phyloP scores from a whole-genome alignment of 2,329 filamentous ascomycete species.

The Pseudogymnoascus sp. region DNA sequence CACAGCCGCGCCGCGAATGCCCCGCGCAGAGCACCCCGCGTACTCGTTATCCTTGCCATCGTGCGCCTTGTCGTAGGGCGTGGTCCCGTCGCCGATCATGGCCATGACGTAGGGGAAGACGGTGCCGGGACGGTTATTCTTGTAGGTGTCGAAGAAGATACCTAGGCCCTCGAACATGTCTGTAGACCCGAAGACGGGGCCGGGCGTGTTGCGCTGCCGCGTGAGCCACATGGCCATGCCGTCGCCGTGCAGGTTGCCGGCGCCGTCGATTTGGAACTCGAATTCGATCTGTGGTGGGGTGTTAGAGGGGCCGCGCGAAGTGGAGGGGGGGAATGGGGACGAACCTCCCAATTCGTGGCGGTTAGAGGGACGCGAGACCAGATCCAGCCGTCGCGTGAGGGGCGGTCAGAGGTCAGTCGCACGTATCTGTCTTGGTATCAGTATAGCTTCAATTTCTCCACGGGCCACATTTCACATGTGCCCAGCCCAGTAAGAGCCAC shows the following conservation, averaged over 20 bases:
- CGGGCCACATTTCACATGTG: conserved; percentile 13
- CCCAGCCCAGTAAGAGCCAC: conserved; percentile 24
- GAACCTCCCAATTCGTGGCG: conserved; percentile 91
- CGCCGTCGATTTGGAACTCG: conserved; percentile 88
- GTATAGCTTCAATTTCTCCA: neutral
- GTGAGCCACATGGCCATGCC: conserved; percentile 98
- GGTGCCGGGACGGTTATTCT: conserved; percentile 93
- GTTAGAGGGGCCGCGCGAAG: conserved; percentile 2
- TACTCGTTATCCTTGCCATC: conserved; percentile 92
- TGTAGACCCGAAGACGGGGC: conserved; percentile 77
- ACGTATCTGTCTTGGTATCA: conserved; percentile 61
- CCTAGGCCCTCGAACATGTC: conserved; percentile 92
- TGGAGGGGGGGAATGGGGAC: conserved; percentile 14
- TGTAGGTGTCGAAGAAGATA: conserved; percentile 94
- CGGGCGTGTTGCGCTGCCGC: conserved; percentile 74
- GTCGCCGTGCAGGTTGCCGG: conserved; percentile 86
- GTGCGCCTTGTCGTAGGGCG: conserved; percentile 81
- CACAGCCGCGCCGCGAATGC: conserved; percentile 70
- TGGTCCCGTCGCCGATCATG: conserved; percentile 90
- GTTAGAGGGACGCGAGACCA: conserved; percentile 92
- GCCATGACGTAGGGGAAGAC: conserved; percentile 98
- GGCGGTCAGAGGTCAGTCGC: conserved; percentile 81
- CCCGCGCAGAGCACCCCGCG: conserved; percentile 88
- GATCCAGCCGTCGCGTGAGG: conserved; percentile 86
- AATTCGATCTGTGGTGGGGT: conserved; percentile 59